Conservation (phyloP, 139 green algal species). For the Microglena sp. region DNA sequence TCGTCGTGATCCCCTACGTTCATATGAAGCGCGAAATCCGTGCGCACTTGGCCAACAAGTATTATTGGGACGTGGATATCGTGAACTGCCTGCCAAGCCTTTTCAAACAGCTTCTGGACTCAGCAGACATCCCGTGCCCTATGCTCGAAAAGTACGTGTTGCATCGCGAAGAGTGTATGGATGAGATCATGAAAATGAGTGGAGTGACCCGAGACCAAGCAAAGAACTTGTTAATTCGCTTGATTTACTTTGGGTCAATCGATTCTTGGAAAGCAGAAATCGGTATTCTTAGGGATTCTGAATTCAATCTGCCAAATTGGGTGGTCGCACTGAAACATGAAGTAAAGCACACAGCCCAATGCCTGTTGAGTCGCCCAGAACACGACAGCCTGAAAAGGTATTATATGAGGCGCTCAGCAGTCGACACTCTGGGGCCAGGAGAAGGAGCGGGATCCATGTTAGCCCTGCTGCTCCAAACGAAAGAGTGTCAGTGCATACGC, state of each 20-base stretch:
- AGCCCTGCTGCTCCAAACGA: background rate
- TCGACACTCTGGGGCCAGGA: too few species aligned
- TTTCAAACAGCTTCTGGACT: background rate
- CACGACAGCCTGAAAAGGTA: background rate
- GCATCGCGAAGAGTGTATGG: too few species aligned
- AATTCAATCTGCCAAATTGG: too few species aligned
- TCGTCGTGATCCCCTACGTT: background rate
- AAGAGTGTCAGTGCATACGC: background rate
- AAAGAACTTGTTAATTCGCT: slow-evolving; percentile 7
- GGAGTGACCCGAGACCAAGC: background rate
- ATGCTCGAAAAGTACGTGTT: background rate
- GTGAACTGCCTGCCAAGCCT: slow-evolving; percentile 3
- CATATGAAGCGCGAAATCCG: slow-evolving; percentile 1
- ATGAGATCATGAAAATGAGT: background rate
- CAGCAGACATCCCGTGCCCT: background rate
- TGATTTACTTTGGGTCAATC: background rate
- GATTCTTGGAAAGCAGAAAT: slow-evolving; percentile 1
- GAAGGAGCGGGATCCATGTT: slow-evolving; percentile 2
- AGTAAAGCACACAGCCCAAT: too few species aligned
- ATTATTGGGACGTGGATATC: slow-evolving; percentile 7
- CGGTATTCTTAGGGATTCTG: too few species aligned
- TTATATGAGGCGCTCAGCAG: background rate
- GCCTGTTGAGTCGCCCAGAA: background rate
- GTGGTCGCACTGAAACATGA: too few species aligned
- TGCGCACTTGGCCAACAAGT: background rate